These are phyloP conservation scores for Erysiphe pulchra DNA, from an alignment of 2,329 filamentous ascomycete species.

Conservation along the genomic window DNA sequence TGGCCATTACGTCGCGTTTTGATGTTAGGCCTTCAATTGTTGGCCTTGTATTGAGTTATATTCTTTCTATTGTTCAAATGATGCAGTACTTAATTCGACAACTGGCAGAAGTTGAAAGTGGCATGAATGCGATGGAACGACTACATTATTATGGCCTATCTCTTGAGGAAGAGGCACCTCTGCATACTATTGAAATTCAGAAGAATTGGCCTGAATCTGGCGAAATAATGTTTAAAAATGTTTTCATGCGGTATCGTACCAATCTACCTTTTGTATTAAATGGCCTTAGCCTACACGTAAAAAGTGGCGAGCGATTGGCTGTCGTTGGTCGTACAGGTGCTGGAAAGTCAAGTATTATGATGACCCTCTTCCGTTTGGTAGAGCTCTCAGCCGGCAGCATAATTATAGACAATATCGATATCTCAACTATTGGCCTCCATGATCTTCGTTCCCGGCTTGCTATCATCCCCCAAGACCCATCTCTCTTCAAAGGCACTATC, in stretches of 20 bases:
- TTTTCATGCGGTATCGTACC: constrained; percentile 54
- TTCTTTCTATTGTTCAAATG: constrained; percentile 81
- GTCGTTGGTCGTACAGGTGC: constrained; percentile 63
- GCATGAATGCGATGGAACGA: constrained; percentile 91
- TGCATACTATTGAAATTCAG: constrained; percentile 48
- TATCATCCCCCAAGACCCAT: constrained; percentile 70
- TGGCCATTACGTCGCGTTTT: constrained; percentile 82
- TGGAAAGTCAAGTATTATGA: constrained; percentile 67
- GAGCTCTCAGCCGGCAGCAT: constrained; percentile 37
- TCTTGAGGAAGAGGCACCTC: constrained; percentile 70
- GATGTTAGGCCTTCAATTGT: constrained; percentile 60
- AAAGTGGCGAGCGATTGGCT: constrained; percentile 53
- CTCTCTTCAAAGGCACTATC: constrained; percentile 58
- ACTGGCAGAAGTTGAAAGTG: constrained; percentile 85
- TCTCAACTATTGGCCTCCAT: constrained; percentile 46
- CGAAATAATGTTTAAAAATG: constrained; percentile 49
- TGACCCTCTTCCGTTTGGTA: constrained; percentile 51
- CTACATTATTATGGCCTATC: constrained; percentile 70
- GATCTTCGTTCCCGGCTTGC: constrained; percentile 51
- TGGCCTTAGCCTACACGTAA: constrained; percentile 44
- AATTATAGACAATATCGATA: constrained; percentile 40
- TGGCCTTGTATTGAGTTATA: constrained; percentile 78
- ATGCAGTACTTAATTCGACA: constrained; percentile 89
- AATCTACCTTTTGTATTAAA: constrained; percentile 48
- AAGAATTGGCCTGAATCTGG: constrained; percentile 66